Base-by-base conservation (phyloP, 768 basidiomycete genomes). In the Lactifluus volemus region DNA sequence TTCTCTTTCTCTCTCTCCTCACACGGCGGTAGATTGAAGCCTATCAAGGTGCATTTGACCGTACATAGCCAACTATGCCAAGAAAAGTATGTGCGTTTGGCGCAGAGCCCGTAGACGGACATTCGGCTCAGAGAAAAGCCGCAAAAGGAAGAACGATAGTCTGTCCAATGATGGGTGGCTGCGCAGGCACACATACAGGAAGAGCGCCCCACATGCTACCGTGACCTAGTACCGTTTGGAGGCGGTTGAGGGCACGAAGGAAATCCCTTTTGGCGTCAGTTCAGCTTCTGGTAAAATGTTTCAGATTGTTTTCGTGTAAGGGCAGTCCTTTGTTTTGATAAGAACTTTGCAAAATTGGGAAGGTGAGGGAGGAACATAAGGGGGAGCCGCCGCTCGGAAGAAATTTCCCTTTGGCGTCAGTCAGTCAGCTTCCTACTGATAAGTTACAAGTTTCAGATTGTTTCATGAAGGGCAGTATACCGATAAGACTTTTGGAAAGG, bases 181-280 rank as follows among this genome's bases (percentile, higher is more conserved):
- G 53, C 59, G 30, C 59, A 55, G 59, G 59, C 59, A 60, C 55
- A 25, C 25, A 25, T 25, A 25, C 48, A 57, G 48, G 55, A 57
- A 25, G 17, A 19, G 55, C 55, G 48, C 48, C 47, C 12, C 25
- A 25, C 21, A 19, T 6, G 10, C 38, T 15, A 25, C 25, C 25
- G 25, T 25, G 25, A 47, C 45, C 12, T 47, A 25, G 25, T 25
- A 10, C 45, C 45, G 21, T 47, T 25, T 11, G 21, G 6, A 25
- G 45, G 45, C 45, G 21, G 21, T 25, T 47, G 11, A 9, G 45
- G 45, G 4, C 21, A 11, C 21, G 45, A 47, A 47, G 21, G 45
- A 2, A 25, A 25, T 25, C 32, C 32, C 2, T 34, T 34, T 34
- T 9, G 32, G 32, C 32, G 6, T 34, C 32, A 9, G 32, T 34